Evolutionary conservation across 176 grass and related monocot species (phyloP).

Genomic region (Carex littledalei): DNA sequence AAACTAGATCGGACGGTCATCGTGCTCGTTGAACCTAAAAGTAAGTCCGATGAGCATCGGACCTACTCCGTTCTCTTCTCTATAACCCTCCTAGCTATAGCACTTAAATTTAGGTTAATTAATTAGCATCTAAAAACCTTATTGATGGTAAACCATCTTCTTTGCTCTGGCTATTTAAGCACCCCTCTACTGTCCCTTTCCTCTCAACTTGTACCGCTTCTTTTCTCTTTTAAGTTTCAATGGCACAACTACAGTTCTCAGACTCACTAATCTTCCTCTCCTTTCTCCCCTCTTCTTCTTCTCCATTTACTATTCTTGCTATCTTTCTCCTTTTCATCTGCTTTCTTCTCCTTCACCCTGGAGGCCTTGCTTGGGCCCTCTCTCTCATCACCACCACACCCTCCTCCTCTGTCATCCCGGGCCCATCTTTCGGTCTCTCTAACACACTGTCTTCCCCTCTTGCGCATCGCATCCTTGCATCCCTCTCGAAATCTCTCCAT

Average conservation of each 20-base stretch:
- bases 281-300: neutral
- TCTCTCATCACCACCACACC: slow-evolving; percentile 3
- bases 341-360: slow-evolving; percentile 35
- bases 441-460: slow-evolving; percentile 30
- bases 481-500: slow-evolving; percentile 23
- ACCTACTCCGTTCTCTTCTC: neutral
- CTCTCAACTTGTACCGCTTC: neutral
- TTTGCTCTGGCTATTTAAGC: neutral
- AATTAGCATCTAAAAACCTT: neutral
- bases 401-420: slow-evolving; percentile 18
- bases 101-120: neutral
- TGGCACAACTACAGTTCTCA: slow-evolving; percentile 22
- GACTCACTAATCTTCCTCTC: slow-evolving; percentile 37
- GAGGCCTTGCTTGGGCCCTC: slow-evolving; percentile 46
- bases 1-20: too few relatives aligned
- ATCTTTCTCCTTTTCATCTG: slow-evolving; percentile 25
- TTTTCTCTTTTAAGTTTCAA: slow-evolving; percentile 12
- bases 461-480: slow-evolving; percentile 43
- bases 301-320: slow-evolving; percentile 32
- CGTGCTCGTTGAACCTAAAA: too few relatives aligned
- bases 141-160: neutral
- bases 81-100: neutral
- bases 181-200: slow-evolving; percentile 8
- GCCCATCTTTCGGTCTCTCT: slow-evolving; percentile 20
- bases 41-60: too few relatives aligned